phyloP scores from a whole-genome alignment of 441 rosid species.

The Arabidopsis hybrid region DNA sequence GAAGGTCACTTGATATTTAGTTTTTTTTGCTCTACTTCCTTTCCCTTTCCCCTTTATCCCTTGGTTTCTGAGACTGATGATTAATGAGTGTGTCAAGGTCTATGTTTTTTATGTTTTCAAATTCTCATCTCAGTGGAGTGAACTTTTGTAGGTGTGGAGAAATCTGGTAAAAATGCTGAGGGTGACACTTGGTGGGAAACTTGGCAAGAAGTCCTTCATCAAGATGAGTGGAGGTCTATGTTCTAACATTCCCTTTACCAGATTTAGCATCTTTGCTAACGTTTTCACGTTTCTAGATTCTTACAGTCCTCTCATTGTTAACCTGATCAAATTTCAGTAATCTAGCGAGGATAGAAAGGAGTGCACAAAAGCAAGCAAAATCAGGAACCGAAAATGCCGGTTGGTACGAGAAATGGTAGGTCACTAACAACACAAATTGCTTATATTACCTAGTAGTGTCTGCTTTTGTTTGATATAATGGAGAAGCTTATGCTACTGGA shows the following conservation, averaged over 20 bases:
- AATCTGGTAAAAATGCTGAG: slow-evolving; percentile 93
- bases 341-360: slow-evolving; percentile 96
- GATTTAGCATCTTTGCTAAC: neutral
- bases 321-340: slow-evolving; percentile 60
- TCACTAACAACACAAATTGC: slow-evolving; percentile 23
- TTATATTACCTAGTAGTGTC: slow-evolving; percentile 16
- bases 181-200: slow-evolving; percentile 99
- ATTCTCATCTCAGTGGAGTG: slow-evolving; percentile 34
- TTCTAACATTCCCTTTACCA: slow-evolving; percentile 24
- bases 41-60: neutral
- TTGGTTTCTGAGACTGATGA: neutral
- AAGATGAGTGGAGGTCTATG: slow-evolving; percentile 97
- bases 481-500: slow-evolving; percentile 23
- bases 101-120: neutral
- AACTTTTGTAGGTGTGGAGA: slow-evolving; percentile 79
- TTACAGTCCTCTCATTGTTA: slow-evolving; percentile 17
- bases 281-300: slow-evolving; percentile 19
- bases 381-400: slow-evolving; percentile 97
- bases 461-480: slow-evolving; percentile 17
- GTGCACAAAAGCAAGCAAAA: slow-evolving; percentile 99
- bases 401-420: slow-evolving; percentile 99
- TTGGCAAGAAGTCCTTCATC: slow-evolving; percentile 98
- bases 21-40: neutral
- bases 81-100: neutral
- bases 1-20: slow-evolving; percentile 18